These are phyloP conservation scores for Saccharomyces hybrid DNA, from an alignment of 1,139 yeast species.

Conservation along the genomic window DNA sequence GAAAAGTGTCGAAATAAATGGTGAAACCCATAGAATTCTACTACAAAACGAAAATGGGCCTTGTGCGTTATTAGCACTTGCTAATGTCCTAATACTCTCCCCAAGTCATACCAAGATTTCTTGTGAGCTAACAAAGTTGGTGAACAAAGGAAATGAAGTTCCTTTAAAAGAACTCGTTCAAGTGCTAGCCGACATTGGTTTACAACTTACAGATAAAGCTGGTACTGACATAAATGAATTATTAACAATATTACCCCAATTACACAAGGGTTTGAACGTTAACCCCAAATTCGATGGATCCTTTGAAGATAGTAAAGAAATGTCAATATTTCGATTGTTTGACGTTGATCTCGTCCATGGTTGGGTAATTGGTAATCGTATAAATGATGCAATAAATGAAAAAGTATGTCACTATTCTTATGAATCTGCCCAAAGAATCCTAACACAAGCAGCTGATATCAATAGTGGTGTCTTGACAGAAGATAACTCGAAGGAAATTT, in stretches of 20 bases:
- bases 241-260: constrained; percentile 45
- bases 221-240: constrained; percentile 28
- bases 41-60: constrained; percentile 83
- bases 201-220: constrained; percentile 22
- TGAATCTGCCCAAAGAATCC: constrained; percentile 39
- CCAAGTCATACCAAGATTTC: constrained; percentile 31
- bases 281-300: constrained; percentile 66
- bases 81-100: constrained; percentile 52
- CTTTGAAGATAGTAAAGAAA: constrained; percentile 42
- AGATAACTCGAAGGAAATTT: constrained; percentile 16
- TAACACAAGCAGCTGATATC: constrained; percentile 34
- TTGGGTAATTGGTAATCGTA: constrained; percentile 38
- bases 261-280: constrained; percentile 67
- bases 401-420: constrained; percentile 37
- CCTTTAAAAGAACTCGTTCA: constrained; percentile 36
- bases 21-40: constrained; percentile 42
- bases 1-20: constrained; percentile 24
- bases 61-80: constrained; percentile 73
- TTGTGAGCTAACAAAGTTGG: constrained; percentile 23
- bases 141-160: constrained; percentile 24
- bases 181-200: constrained; percentile 41
- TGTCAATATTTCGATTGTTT: constrained; percentile 40
- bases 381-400: constrained; percentile 20
- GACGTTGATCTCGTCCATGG: constrained; percentile 45
- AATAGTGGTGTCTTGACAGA: constrained; percentile 12